Conservation (phyloP, 169 alveolate species). For the Plasmodium knowlesi region DNA sequence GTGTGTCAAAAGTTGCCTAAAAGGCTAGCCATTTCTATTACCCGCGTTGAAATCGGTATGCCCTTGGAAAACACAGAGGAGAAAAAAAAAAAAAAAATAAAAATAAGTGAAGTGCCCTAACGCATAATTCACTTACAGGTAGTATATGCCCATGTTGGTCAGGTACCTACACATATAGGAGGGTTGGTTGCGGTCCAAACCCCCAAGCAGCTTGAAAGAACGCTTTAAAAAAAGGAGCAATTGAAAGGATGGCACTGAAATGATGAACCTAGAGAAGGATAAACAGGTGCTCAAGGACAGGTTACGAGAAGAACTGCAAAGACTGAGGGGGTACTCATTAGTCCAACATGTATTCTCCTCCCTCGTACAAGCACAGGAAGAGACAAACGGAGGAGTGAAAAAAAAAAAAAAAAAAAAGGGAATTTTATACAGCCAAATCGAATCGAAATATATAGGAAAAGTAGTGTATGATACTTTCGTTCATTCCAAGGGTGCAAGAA, state of each 20-base stretch:
- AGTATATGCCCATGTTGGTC: background rate
- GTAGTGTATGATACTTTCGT: background rate
- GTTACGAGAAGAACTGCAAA: slow-evolving; percentile 16
- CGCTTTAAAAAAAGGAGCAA: too few relatives aligned
- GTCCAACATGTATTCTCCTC: slow-evolving; percentile 1
- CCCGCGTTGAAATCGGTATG: background rate
- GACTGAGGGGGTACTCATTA: slow-evolving; percentile 13
- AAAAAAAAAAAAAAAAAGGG: slow-evolving; percentile 19
- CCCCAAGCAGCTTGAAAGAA: background rate
- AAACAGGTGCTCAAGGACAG: background rate
- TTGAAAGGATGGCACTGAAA: background rate
- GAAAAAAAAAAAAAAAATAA: too few relatives aligned
- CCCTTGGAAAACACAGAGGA: background rate
- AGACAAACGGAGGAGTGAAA: background rate
- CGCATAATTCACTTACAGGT: background rate
- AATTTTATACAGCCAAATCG: slow-evolving; percentile 30
- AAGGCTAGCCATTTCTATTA: background rate
- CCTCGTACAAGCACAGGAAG: background rate
- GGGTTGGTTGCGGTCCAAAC: background rate
- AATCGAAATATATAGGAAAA: slow-evolving; percentile 45
- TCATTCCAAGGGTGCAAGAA: slow-evolving; percentile 6
- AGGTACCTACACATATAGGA: background rate
- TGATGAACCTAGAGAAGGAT: slow-evolving; percentile 20
- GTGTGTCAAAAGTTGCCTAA: background rate
- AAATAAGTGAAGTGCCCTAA: background rate